phyloP scores from a whole-genome alignment of 495 filamentous ascomycete genomes.

The Aspergillus conjunctus region DNA sequence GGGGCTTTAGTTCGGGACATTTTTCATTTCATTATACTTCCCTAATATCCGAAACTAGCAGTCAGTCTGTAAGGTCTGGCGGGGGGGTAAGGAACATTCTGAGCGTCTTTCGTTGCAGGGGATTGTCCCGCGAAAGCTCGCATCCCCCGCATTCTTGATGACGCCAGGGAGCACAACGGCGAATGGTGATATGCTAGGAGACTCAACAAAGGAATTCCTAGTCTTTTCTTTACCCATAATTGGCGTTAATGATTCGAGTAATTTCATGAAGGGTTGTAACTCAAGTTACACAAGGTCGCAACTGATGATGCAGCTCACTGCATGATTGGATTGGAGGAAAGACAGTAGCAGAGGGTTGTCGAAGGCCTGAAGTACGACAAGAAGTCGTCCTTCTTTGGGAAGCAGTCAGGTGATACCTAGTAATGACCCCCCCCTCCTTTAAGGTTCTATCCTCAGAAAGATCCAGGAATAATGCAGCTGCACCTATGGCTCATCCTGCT shows the following conservation, averaged over 20 bases:
- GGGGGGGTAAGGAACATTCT: slow-evolving; percentile 6
- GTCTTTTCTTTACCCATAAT: not conserved
- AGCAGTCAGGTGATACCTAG: no score
- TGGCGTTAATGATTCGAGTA: not conserved
- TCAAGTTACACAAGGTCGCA: not conserved
- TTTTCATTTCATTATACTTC: not conserved
- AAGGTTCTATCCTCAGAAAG: not conserved
- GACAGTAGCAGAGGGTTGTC: not conserved
- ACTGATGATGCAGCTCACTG: not conserved
- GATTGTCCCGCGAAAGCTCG: not conserved
- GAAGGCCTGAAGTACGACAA: no score
- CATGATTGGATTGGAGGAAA: not conserved
- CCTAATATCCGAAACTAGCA: not conserved
- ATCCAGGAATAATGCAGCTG: no score
- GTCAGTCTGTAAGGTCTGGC: not conserved
- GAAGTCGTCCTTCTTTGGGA: no score
- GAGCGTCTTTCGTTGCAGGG: not conserved
- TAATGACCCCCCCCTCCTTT: no score
- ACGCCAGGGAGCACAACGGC: not conserved
- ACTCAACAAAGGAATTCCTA: not conserved
- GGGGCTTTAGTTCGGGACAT: slow-evolving; percentile 10
- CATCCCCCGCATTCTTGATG: slow-evolving; percentile 2
- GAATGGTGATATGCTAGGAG: not conserved
- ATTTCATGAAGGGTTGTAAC: not conserved
- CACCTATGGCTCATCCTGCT: no score